Base-by-base conservation (phyloP, 2,329 filamentous ascomycete species). In the Byssothecium circinans region DNA sequence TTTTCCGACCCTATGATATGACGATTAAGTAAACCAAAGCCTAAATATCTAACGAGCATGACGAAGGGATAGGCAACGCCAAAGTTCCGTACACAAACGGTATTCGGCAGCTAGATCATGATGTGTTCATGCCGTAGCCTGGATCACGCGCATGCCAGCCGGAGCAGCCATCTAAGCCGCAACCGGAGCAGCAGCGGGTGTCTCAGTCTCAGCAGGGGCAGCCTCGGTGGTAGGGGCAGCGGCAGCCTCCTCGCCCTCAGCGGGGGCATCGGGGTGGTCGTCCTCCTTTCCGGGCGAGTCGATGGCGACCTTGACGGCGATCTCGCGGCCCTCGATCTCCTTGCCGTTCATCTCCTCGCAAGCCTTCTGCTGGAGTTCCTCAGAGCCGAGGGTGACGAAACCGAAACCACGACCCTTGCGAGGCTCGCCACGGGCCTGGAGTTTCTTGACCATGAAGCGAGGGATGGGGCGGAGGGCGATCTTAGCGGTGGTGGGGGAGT, bases 391-490 rank as follows among this genome's bases (percentile, higher is more conserved):
- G 52, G 91, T 97, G 56, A 99, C 94, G 74, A 99, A 99, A 61
- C 94, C 94, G 74, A 99, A 99, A 60, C 94, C 94, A 80, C 94
- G 94, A 53, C 94, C 94, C 87, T 99, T 99, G 80, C 94, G 94
- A 67, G 92, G 86, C 80, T 99, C 94, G 71, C 91, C 91, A 72
- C 94, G 92, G 68, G 92, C 91, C 79, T 96, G 91, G 55, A 99
- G 89, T 84, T 99, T 99, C 87, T 96, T 96, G 78, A 99, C 94
- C 94, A 99, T 99, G 82, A 97, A 99, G 68, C 92, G 91, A 63
- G 94, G 94, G 62, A 99, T 99, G 43, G 94, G 94, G 67, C 94
- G 92, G 64, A 99, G 89, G 60, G 94, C 94, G 70, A 99, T 97
- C 85, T 97, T 99, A 75, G 94, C 92, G 58, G 91, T 95, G 62